Base-by-base conservation (phyloP, 176 grass and related monocot genomes). In the Leersia perrieri region DNA sequence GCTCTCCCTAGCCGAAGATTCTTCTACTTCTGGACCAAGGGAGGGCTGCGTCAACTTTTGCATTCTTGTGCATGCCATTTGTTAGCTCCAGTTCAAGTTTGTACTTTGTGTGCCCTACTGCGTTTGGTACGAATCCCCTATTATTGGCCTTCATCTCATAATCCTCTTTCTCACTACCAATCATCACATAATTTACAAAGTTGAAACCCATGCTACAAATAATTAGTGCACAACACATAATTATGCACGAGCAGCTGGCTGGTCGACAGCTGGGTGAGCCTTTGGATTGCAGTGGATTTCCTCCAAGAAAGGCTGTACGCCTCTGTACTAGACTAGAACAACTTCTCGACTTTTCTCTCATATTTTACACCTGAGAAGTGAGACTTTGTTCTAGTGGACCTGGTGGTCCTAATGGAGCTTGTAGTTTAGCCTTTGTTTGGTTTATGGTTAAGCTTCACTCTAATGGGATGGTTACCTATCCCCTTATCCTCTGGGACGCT, bases 141-240 rank as follows among this genome's bases (percentile, higher is more conserved):
- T 79, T 51, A 64, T 85, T 72, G 57, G 58, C 18, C 60, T 30
- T 42, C 68, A 9, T 79, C 40, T 18, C n/a, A 12, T n/a, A 53
- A 53, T 40, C 32, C 3, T 33, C 26, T 61, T 79, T 84, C 63
- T 76, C 28, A 26, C 26, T 8, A 63, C 32, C 67, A 86, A 66
- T 86, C 68, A 79, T 73, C 75, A 33, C 23, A 28, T 23, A 36
- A 63, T 36, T 49, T 71, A 44, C 16, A 69, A 68, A 9, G 26
- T 30, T 44, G 36, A 58, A 66, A 35, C 66, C 26, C 26, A 7
- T 81, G 34, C 2, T 31, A 45, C 18, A 25, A 58, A 58, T 58
- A 7, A 58, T 58, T 58, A 25, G 53, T 25, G 53, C 53, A 58
- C 53, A 58, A 25, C 4, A 53, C 49, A 53, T 53, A 9, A 22